phyloP scores from a whole-genome alignment of 805 yeast species.

The Wickerhamiella australiensis region DNA sequence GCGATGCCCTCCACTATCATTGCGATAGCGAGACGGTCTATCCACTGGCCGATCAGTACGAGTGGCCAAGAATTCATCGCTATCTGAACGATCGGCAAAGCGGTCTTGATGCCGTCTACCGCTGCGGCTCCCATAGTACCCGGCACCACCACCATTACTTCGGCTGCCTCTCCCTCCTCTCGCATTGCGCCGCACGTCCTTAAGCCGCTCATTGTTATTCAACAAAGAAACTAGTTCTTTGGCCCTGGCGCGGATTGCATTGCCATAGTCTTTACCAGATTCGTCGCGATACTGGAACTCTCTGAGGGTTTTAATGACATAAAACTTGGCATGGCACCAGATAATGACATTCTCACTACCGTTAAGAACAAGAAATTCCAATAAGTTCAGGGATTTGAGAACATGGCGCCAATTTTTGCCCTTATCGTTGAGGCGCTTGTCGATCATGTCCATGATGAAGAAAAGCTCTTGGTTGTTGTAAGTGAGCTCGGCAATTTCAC shows the following conservation, averaged over 20 bases:
- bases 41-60: neutral
- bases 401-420: conserved; percentile 97
- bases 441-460: conserved; percentile 89
- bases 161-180: conserved; percentile 13
- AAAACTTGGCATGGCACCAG: conserved; percentile 85
- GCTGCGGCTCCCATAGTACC: conserved; percentile 15
- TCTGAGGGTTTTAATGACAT: conserved; percentile 75
- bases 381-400: conserved; percentile 77
- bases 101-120: conserved; percentile 13
- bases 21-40: neutral
- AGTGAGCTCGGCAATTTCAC: conserved; percentile 66
- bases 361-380: conserved; percentile 71
- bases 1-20: neutral
- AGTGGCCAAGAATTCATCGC: neutral
- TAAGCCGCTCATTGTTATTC: conserved; percentile 68
- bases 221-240: conserved; percentile 72
- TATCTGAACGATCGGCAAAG: conserved; percentile 5
- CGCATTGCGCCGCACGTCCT: conserved; percentile 48
- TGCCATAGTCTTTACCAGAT: conserved; percentile 72
- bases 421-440: conserved; percentile 82
- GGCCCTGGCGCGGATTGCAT: conserved; percentile 77
- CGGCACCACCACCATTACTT: conserved; percentile 12
- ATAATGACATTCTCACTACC: conserved; percentile 83
- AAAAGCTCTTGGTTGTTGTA: conserved; percentile 61
- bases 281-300: conserved; percentile 81